Conservation (phyloP, 257 asterid species). For the Agastache rugosa region DNA sequence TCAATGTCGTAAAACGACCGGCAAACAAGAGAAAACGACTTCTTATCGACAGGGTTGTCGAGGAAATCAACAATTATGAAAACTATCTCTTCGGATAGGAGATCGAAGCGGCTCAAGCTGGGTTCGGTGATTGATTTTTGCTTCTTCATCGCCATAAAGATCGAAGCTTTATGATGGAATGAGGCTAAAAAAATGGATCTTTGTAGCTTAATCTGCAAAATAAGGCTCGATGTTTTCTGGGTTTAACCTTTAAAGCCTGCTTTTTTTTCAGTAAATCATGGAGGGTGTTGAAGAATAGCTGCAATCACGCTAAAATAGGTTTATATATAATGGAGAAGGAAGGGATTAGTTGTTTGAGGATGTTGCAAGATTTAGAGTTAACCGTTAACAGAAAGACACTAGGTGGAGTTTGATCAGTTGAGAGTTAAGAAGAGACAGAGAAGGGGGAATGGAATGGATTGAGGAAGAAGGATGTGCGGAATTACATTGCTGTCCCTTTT, state of each 20-base stretch:
- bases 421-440: slow-evolving; percentile 12
- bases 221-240: not conserved
- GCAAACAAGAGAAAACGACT: slow-evolving; percentile 83
- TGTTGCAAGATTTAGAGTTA: slow-evolving; percentile 39
- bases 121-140: slow-evolving; percentile 43
- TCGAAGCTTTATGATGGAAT: slow-evolving; percentile 19
- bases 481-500: slow-evolving; percentile 45
- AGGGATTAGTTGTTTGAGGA: not conserved
- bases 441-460: slow-evolving; percentile 33
- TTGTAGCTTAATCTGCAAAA: slow-evolving; percentile 22
- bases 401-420: slow-evolving; percentile 46
- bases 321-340: not conserved
- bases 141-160: slow-evolving; percentile 65
- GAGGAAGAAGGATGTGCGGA: slow-evolving; percentile 38
- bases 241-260: slow-evolving; percentile 7
- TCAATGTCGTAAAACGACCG: slow-evolving; percentile 67
- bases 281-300: not conserved
- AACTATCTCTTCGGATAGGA: slow-evolving; percentile 72
- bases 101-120: slow-evolving; percentile 62
- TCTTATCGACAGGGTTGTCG: slow-evolving; percentile 73
- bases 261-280: not conserved
- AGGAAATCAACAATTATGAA: slow-evolving; percentile 71
- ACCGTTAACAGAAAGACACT: slow-evolving; percentile 58
- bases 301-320: not conserved
- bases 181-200: slow-evolving; percentile 38